Evolutionary conservation across 352 stramenopile genomes (phyloP).

Genomic region (Globisporangium cederbergense): DNA sequence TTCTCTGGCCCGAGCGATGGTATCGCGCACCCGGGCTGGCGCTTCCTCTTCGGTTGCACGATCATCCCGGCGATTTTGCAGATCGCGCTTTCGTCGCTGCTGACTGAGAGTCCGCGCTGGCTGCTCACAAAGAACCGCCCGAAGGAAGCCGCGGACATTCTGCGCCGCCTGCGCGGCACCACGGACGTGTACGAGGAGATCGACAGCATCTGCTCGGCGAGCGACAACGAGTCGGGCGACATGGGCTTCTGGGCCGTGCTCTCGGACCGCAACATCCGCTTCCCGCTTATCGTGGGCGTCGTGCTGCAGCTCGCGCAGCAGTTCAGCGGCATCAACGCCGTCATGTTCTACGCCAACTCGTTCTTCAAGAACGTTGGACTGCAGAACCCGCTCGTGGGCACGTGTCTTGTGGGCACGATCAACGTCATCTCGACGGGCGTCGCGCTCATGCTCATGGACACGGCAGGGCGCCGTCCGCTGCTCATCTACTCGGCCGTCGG

Average conservation of each 20-base stretch:
- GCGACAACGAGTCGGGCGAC: slow-evolving; percentile 66
- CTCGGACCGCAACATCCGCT: slow-evolving; percentile 54
- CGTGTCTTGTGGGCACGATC: slow-evolving; percentile 59
- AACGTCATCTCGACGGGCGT: slow-evolving; percentile 75
- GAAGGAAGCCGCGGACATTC: slow-evolving; percentile 69
- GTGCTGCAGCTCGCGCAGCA: slow-evolving; percentile 67
- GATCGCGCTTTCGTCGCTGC: slow-evolving; percentile 50
- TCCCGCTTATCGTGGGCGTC: slow-evolving; percentile 56
- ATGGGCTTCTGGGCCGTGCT: slow-evolving; percentile 69
- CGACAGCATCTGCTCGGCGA: slow-evolving; percentile 76
- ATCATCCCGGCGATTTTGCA: slow-evolving; percentile 62
- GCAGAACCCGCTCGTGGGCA: slow-evolving; percentile 60
- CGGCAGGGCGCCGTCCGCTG: slow-evolving; percentile 56
- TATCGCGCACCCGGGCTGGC: slow-evolving; percentile 55
- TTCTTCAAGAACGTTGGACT: slow-evolving; percentile 75
- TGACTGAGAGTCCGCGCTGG: slow-evolving; percentile 71
- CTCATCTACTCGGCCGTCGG: slow-evolving; percentile 66
- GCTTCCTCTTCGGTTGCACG: slow-evolving; percentile 67
- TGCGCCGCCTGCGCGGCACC: slow-evolving; percentile 58
- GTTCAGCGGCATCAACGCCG: slow-evolving; percentile 72
- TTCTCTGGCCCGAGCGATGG: slow-evolving; percentile 58
- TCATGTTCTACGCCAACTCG: slow-evolving; percentile 79
- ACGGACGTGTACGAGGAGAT: slow-evolving; percentile 82
- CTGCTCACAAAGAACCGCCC: slow-evolving; percentile 67
- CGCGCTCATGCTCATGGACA: slow-evolving; percentile 74